Evolutionary conservation across 495 filamentous ascomycete genomes (phyloP).

Genomic region (Amniculicola lignicola): DNA sequence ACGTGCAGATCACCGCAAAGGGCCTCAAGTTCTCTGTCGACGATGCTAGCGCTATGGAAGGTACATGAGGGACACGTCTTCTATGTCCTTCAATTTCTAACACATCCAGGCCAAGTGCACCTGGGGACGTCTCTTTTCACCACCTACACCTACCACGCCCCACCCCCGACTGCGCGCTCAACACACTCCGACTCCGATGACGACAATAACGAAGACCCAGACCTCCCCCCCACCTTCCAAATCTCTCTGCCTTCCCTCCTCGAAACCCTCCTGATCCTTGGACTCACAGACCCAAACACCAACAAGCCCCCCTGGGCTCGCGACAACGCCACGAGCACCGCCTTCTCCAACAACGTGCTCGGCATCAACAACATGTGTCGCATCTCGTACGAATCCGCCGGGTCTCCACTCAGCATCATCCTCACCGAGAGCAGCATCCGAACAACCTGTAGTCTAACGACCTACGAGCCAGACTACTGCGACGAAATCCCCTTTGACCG

Average conservation of each 20-base stretch:
- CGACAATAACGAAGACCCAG: conserved; percentile 37
- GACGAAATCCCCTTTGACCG: conserved; percentile 81
- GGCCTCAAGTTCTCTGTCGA: conserved; percentile 85
- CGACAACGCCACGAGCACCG: conserved; percentile 46
- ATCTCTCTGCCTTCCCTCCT: conserved; percentile 83
- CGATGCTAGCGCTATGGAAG: conserved; percentile 81
- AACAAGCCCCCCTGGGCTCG: conserved; percentile 22
- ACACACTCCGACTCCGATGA: conserved; percentile 21
- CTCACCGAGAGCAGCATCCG: conserved; percentile 81
- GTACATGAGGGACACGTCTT: conserved; percentile 46
- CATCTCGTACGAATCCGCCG: conserved; percentile 67
- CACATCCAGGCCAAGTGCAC: neutral
- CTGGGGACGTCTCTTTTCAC: conserved; percentile 80
- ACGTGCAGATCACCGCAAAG: conserved; percentile 76
- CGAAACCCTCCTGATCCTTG: conserved; percentile 93
- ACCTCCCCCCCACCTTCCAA: conserved; percentile 59
- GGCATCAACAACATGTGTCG: conserved; percentile 80
- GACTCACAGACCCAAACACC: conserved; percentile 61
- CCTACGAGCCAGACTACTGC: conserved; percentile 68
- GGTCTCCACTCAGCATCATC: conserved; percentile 73
- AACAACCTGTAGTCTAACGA: conserved; percentile 88
- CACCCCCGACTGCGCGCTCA: conserved; percentile 40
- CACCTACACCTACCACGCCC: conserved; percentile 61
- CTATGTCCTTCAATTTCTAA: neutral
- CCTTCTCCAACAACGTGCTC: conserved; percentile 72